These are phyloP conservation scores for Flueggea neowawraea DNA, from an alignment of 441 rosid genomes.

Conservation along the genomic window DNA sequence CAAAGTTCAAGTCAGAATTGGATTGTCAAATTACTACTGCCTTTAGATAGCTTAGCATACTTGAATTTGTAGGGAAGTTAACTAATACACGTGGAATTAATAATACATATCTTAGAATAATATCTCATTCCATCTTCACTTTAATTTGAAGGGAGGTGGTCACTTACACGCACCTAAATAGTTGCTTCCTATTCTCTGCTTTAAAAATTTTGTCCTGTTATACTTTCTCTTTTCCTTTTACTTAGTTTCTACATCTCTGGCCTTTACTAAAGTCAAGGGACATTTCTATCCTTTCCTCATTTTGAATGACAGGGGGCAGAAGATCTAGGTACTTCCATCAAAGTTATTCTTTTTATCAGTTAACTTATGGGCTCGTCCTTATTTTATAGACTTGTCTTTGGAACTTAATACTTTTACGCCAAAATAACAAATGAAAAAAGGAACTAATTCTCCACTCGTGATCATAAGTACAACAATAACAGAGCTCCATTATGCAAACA, in stretches of 20 bases:
- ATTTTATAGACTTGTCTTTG: slow-evolving; percentile 5
- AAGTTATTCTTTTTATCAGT: slow-evolving; percentile 19
- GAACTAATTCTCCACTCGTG: background rate
- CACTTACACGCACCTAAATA: slow-evolving; percentile 35
- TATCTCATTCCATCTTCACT: slow-evolving; percentile 27
- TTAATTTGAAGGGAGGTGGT: slow-evolving; percentile 14
- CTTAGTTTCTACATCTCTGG: slow-evolving; percentile 20
- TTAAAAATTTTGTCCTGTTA: slow-evolving; percentile 30
- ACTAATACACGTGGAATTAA: background rate
- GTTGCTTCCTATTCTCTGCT: slow-evolving; percentile 41
- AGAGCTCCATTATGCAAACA: slow-evolving; percentile 8
- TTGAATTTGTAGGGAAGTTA: too few species aligned
- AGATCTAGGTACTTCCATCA: slow-evolving; percentile 29
- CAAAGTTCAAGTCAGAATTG: too few species aligned
- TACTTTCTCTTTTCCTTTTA: slow-evolving; percentile 18
- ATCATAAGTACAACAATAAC: background rate
- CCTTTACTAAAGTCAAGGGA: slow-evolving; percentile 50
- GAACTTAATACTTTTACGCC: too few species aligned
- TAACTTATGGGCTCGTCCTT: background rate
- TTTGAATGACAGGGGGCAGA: slow-evolving; percentile 15
- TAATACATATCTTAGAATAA: slow-evolving; percentile 17
- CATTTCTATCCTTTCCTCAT: slow-evolving; percentile 26
- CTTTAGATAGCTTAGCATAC: too few species aligned
- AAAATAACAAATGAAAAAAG: too few species aligned
- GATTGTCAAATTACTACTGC: too few species aligned